Evolutionary conservation across 768 basidiomycete species (phyloP).

Genomic region (Phanerochaete sordida): DNA sequence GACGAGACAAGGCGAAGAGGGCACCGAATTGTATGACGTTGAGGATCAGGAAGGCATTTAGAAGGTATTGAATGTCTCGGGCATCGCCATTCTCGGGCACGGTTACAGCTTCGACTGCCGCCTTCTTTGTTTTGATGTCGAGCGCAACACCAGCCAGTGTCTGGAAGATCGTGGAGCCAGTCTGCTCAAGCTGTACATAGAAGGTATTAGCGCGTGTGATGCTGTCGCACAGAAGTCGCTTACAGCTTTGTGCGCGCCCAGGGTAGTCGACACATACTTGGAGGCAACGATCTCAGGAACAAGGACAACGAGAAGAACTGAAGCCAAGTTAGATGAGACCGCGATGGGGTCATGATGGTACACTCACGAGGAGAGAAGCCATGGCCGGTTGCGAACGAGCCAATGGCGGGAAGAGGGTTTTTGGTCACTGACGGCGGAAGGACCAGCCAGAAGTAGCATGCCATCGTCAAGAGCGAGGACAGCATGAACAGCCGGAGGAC

Average conservation of each 20-base stretch:
- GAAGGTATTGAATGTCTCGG: conserved; percentile 41
- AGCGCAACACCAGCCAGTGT: conserved; percentile 69
- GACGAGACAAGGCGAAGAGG: conserved; percentile 45
- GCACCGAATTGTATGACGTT: conserved; percentile 54
- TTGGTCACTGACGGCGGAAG: conserved; percentile 55
- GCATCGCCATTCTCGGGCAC: conserved; percentile 17
- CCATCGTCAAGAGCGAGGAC: conserved; percentile 57
- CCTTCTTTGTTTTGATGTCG: conserved; percentile 39
- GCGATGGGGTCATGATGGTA: not conserved
- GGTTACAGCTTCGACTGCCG: conserved; percentile 2
- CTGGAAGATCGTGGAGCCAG: conserved; percentile 69
- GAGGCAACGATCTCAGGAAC: conserved; percentile 68
- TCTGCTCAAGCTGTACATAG: conserved; percentile 59
- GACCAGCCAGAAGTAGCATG: conserved; percentile 64
- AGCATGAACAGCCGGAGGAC: conserved; percentile 54
- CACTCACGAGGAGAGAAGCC: conserved; percentile 69
- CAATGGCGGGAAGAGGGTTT: conserved; percentile 58
- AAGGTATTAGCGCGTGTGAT: not conserved
- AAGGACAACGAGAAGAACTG: conserved; percentile 71
- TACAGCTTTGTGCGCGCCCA: conserved; percentile 79
- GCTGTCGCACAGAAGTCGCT: conserved; percentile 18
- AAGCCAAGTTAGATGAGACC: not conserved
- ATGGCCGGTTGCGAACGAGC: conserved; percentile 61
- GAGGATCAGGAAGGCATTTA: conserved; percentile 48
- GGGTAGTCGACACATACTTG: conserved; percentile 74